Conservation (phyloP, 495 filamentous ascomycete genomes). For the Hypoxylon subgilvum region DNA sequence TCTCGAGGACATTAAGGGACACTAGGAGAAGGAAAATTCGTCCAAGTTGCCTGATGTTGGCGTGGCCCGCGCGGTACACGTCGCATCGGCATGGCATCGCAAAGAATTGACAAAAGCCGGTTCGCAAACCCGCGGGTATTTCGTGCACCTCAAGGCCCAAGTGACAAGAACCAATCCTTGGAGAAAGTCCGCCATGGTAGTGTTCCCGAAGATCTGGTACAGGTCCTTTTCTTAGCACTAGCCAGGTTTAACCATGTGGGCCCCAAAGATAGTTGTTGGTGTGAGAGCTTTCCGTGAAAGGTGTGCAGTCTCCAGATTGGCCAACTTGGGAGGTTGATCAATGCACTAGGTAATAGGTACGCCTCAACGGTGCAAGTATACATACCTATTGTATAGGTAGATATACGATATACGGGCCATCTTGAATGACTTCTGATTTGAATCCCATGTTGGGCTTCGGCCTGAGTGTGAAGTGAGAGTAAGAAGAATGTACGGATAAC, state of each 20-base stretch:
- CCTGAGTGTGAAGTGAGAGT: too few species aligned
- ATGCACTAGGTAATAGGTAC: too few species aligned
- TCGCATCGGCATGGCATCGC: not conserved
- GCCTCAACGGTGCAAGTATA: too few species aligned
- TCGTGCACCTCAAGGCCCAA: constrained; percentile 16
- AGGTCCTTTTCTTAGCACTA: constrained; percentile 40
- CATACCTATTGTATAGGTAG: too few species aligned
- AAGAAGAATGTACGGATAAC: too few species aligned
- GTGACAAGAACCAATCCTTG: constrained; percentile 33
- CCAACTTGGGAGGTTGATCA: too few species aligned
- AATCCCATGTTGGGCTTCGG: too few species aligned
- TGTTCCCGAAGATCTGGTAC: constrained; percentile 45
- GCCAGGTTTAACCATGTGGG: constrained; percentile 33
- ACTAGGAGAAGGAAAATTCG: not conserved
- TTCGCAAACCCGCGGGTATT: constrained; percentile 26
- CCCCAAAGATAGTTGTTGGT: constrained; percentile 26
- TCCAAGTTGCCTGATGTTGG: constrained; percentile 1
- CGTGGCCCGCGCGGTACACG: not conserved
- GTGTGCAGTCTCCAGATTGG: not conserved
- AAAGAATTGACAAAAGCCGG: constrained; percentile 9
- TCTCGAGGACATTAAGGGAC: too few species aligned
- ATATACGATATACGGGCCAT: too few species aligned
- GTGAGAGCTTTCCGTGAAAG: constrained; percentile 1
- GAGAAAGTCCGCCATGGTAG: constrained; percentile 10
- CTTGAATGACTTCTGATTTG: too few species aligned